Evolutionary conservation across 169 alveolate species (phyloP), one percentile per base, ranked within the genome.

Genomic region (Besnoitia besnoiti): DNA sequence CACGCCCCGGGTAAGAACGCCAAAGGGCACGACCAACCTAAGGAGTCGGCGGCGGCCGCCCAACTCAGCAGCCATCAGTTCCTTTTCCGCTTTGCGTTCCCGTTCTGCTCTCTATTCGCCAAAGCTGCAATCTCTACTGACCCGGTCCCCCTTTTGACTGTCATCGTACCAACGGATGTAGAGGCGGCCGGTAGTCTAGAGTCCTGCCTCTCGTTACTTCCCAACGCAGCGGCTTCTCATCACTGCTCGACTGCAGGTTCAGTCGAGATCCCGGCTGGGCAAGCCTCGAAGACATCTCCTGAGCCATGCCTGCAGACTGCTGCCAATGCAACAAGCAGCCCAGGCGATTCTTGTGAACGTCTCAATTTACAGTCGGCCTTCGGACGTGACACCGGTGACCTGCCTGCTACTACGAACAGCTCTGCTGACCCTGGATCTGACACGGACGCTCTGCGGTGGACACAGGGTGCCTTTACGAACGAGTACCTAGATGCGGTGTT

Each of bases 91-190:
- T 77, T 77, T 35, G 61, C 87, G 8, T 46, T 77, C 40, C 42
- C 87, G 21, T 42, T 77, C 19, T 42, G 87, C 12, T 77, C 87
- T 10, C 50, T 40, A 3, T 77, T 77, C n/a, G 30, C 51, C 35
- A 40, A 39, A 27, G 87, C 62, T 16, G 19, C 16, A 16, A 5
- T 77, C 10, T 77, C 59, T 10, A 73, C 30, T 33, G 84, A 10
- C 33, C 59, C 50, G 3, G 37, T 8, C 30, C 35, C 35, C 40
- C 40, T 77, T 4, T 39, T 77, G 7, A 77, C 50, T 46, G 87
- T 77, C 61, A 27, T 77, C 61, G 37, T 77, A 30, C 87, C 87
- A 10, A 77, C 87, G 37, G 87, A 77, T 59, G 40, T 40, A 59
- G 10, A 44, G 24, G 87, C 87, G 7, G 87, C 61, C 59, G 87